phyloP scores from a whole-genome alignment of 2,329 filamentous ascomycete genomes.

The Arthrobotrys entomopaga region DNA sequence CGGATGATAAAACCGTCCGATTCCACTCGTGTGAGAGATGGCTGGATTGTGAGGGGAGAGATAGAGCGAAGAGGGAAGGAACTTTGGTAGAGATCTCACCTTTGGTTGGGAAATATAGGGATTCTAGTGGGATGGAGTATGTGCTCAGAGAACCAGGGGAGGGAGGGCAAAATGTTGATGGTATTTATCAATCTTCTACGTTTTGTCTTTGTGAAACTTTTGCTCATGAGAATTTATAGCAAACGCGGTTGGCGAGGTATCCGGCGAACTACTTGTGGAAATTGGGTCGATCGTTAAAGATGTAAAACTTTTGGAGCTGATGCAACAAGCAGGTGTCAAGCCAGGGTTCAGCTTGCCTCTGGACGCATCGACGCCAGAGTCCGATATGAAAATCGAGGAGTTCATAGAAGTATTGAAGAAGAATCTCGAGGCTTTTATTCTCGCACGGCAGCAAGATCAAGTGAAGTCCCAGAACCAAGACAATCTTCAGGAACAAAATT shows the following conservation, averaged over 20 bases:
- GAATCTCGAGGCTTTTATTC: slow-evolving; percentile 38
- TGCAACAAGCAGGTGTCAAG: slow-evolving; percentile 26
- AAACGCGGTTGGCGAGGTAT: slow-evolving; percentile 37
- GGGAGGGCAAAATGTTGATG: slow-evolving; percentile 77
- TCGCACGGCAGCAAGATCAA: slow-evolving; percentile 29
- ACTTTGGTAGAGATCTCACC: slow-evolving; percentile 80
- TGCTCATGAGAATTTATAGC: slow-evolving; percentile 16
- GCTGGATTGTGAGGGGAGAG: slow-evolving; percentile 63
- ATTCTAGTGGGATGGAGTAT: slow-evolving; percentile 70
- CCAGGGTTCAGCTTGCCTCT: slow-evolving; percentile 36
- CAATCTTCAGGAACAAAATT: neutral
- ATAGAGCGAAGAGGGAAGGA: slow-evolving; percentile 61
- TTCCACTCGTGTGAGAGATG: slow-evolving; percentile 89
- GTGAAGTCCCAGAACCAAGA: slow-evolving; percentile 19
- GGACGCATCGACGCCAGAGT: slow-evolving; percentile 31
- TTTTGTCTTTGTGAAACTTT: neutral
- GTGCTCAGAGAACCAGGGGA: slow-evolving; percentile 74
- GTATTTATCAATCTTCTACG: slow-evolving; percentile 26
- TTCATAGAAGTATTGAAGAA: slow-evolving; percentile 36
- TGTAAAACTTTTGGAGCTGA: slow-evolving; percentile 12
- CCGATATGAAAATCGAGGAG: slow-evolving; percentile 33
- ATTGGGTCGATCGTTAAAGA: slow-evolving; percentile 28
- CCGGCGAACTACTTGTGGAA: slow-evolving; percentile 36
- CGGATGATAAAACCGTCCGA: slow-evolving; percentile 70
- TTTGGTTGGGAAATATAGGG: slow-evolving; percentile 67